Percentiles rank a stretch among this genome's conserved stretches.
Evolutionary conservation across 139 green algal species (phyloP).

Genomic region (Yamagishiella unicocca): DNA sequence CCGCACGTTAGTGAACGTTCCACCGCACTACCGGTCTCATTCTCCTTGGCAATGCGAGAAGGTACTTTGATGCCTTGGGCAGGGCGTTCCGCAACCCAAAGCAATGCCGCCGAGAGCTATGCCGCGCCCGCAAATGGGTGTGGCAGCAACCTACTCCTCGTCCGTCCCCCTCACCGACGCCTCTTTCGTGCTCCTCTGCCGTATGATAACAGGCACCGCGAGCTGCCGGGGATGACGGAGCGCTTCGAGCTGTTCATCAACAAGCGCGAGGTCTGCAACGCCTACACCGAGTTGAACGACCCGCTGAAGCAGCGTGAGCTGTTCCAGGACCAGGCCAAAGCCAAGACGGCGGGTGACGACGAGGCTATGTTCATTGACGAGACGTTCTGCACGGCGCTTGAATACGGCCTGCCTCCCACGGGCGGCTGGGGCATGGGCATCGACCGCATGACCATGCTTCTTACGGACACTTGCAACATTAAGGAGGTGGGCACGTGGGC

Average conservation of each 20-base stretch:
- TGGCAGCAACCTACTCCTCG: too few species aligned
- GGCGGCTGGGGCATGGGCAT: slow-evolving; percentile 98
- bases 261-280: slow-evolving; percentile 96
- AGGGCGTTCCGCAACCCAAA: too few species aligned
- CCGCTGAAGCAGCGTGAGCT: slow-evolving; percentile 94
- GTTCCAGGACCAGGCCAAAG: slow-evolving; percentile 90
- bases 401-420: slow-evolving; percentile 98
- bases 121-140: too few species aligned
- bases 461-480: slow-evolving; percentile 94
- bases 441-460: slow-evolving; percentile 98
- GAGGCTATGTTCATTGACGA: slow-evolving; percentile 99
- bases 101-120: too few species aligned
- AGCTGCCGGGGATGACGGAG: slow-evolving; percentile 92
- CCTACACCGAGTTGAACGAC: slow-evolving; percentile 99
- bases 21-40: too few species aligned
- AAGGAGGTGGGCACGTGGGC: slow-evolving; percentile 81
- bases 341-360: slow-evolving; percentile 89
- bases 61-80: too few species aligned
- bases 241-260: slow-evolving; percentile 99
- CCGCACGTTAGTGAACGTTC: too few species aligned
- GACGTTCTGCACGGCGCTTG: slow-evolving; percentile 95
- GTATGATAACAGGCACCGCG: slow-evolving; percentile 83
- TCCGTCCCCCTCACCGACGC: too few species aligned
- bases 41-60: too few species aligned
- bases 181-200: too few species aligned